Evolutionary conservation across 495 filamentous ascomycete genomes (phyloP), one percentile per base, ranked within the genome.

Genomic region (Xylaria telfairii): DNA sequence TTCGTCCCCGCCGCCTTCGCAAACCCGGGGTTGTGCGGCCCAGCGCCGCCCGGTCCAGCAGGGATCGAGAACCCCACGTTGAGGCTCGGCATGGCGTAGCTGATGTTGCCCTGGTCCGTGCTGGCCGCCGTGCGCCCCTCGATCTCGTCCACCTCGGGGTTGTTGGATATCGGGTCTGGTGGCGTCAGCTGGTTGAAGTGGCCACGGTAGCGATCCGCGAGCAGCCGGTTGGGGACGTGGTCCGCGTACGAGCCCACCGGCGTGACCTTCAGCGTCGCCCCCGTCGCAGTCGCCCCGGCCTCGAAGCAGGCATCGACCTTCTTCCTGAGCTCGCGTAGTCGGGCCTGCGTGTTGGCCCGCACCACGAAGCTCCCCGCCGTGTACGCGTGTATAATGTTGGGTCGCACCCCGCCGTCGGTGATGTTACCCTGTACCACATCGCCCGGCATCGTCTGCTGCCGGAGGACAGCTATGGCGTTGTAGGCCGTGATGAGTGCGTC

Each of bases 1-100:
- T 79, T 81, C 0, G 86, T 91, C 17, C 88, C 86, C 2, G 88
- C 86, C 0, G 87, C 84, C 15, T 80, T 78, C 28, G 87, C 84
- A 80, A 91, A 93, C 3, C 84, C 84, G 0, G 88, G 86, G 72
- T 84, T 90, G 74, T 93, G 90, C 15, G 84, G 87, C n/a, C 83
- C 85, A 3, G 78, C 80, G 0, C 82, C 83, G 17, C 81, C 74
- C 3, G 82, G 78, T 0, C 79, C 82, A 12, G 79, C 75, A 13
- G 73, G 76, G 15, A 93, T 91, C 5, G 79, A 80, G 70, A 92
- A 91, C 51, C 87, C 85, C 1, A 84, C 81, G 69, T 84, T 88
- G 21, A 93, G 72, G 42, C 87, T 90, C 26, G 90, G 91, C 72
- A 90, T 84, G 1, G 85, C 83, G 73, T 91, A 86, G 74, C 87